Evolutionary conservation across 2,329 filamentous ascomycete genomes (phyloP).

Genomic region (Colletotrichum zoysiae): DNA sequence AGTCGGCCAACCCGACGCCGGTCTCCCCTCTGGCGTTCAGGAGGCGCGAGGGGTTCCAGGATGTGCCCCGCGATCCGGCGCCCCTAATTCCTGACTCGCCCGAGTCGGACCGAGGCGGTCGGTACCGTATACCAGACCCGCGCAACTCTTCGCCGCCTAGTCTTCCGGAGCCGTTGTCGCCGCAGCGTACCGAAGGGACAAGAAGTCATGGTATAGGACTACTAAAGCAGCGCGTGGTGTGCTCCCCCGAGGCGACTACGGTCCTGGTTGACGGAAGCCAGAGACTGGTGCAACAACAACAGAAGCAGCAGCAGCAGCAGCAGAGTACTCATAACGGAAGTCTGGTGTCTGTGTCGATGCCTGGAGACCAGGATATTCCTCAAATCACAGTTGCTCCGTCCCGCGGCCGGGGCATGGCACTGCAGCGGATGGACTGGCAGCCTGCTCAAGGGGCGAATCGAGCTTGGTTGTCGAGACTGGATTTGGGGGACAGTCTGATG

Average conservation of each 20-base stretch:
- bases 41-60: neutral
- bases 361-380: no score
- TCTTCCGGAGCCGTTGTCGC: neutral
- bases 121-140: neutral
- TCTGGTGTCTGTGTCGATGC: neutral
- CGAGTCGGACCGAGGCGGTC: neutral
- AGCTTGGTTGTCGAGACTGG: neutral
- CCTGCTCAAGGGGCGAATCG: neutral
- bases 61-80: neutral
- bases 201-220: no score
- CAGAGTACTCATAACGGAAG: neutral
- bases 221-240: no score
- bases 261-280: neutral
- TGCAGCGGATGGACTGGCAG: neutral
- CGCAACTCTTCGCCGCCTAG: neutral
- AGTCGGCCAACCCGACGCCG: neutral
- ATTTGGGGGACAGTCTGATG: accelerated
- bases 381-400: neutral
- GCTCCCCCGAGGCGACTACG: neutral
- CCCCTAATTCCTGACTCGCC: neutral
- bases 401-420: neutral
- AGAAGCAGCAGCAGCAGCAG: neutral
- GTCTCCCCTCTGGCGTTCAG: neutral
- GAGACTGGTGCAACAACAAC: neutral
- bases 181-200: neutral